phyloP scores from a whole-genome alignment of 108 stramenopile species.

The Hondaea fermentalgiana region DNA sequence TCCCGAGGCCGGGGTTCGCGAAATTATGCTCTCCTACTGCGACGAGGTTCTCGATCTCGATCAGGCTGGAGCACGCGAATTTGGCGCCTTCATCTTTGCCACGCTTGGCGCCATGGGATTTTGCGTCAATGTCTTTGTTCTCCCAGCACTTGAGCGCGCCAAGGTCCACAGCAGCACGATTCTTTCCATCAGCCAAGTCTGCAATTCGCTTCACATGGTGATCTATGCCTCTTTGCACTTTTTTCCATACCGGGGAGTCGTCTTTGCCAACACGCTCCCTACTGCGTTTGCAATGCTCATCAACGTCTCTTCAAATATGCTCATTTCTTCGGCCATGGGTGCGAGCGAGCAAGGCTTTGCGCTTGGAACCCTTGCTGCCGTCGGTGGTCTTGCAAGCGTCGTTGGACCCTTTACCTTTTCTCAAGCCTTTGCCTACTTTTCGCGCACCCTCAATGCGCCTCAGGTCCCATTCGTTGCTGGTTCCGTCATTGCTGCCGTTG shows the following conservation, averaged over 20 bases:
- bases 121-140: background rate
- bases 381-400: background rate
- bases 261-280: background rate
- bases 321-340: background rate
- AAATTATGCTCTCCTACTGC: background rate
- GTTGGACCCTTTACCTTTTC: background rate
- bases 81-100: background rate
- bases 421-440: background rate
- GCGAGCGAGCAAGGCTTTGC: background rate
- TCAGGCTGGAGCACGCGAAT: background rate
- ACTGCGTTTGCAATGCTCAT: background rate
- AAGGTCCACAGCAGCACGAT: background rate
- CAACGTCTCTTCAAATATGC: background rate
- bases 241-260: background rate
- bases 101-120: background rate
- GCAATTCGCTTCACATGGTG: background rate
- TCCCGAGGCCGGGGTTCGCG: background rate
- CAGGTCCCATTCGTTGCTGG: background rate
- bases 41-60: background rate
- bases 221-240: background rate
- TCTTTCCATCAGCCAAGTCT: background rate
- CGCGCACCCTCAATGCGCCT: background rate
- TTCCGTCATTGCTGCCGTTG: background rate
- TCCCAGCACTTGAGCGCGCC: background rate
- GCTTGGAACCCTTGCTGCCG: background rate